phyloP scores from a whole-genome alignment of 257 asterid genomes.

The Perilla frutescens region DNA sequence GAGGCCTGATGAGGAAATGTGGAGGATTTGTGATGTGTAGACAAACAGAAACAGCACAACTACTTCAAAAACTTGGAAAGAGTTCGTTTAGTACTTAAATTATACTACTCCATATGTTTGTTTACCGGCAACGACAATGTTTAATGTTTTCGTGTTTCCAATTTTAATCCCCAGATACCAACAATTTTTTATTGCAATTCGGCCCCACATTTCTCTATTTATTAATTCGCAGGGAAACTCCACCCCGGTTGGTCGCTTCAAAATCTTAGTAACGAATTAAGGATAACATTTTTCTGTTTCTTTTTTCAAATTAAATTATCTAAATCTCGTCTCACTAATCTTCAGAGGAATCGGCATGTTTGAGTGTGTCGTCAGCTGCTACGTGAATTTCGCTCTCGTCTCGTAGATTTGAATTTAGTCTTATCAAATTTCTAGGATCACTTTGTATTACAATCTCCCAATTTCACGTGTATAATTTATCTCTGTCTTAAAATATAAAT shows the following conservation, averaged over 20 bases:
- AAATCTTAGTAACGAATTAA: slow-evolving; percentile 3
- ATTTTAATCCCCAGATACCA: neutral
- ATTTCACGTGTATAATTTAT: too few species aligned
- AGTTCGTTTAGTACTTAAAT: slow-evolving; percentile 25
- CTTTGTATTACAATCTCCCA: too few species aligned
- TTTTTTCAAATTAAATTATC: neutral
- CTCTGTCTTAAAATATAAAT: too few species aligned
- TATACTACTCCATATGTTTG: slow-evolving; percentile 25
- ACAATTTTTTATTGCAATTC: slow-evolving; percentile 12
- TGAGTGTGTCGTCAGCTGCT: neutral
- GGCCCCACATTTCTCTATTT: slow-evolving; percentile 29
- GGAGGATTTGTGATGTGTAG: slow-evolving; percentile 25
- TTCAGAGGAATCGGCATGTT: neutral
- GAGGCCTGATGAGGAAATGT: slow-evolving; percentile 33
- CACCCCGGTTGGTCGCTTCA: slow-evolving; percentile 18
- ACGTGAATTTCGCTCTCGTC: neutral
- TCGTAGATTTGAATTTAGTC: neutral
- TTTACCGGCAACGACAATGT: slow-evolving; percentile 34
- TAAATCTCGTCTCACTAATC: neutral
- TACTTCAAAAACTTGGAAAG: slow-evolving; percentile 24
- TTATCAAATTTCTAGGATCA: neutral
- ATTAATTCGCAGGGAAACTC: slow-evolving; percentile 18
- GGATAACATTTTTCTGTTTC: neutral
- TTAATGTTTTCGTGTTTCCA: neutral
- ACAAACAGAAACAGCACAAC: slow-evolving; percentile 31